Evolutionary conservation across 2,329 filamentous ascomycete species (phyloP), one percentile per base, ranked within the genome.

Genomic region (Teratosphaeria nubilosa): DNA sequence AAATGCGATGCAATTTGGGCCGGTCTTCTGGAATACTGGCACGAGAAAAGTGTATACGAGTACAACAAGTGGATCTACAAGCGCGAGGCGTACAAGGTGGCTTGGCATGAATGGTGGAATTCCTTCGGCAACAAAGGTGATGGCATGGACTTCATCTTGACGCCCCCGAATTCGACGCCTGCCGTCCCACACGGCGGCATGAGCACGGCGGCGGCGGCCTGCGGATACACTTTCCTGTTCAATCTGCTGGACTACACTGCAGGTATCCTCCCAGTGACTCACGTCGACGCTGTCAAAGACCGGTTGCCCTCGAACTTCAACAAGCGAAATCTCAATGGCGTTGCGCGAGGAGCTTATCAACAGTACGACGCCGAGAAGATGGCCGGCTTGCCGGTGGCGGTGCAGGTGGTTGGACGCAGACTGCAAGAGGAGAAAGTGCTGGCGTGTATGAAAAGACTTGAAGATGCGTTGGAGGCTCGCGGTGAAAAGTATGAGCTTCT

Each of bases 211-310:
- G 85, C 94, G 51, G 88, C 87, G 62, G 90, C 86, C 64, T 96
- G 91, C 67, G 91, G 90, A 1, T 96, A 97, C 69, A 96, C 91
- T 0, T 96, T 96, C 70, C 74, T 96, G 58, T 97, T 94, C 77
- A 96, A 96, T 67, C 64, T 96, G 68, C 82, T 96, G 54, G 92
- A 96, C 70, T 96, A 96, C 73, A 83, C 88, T 1, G 82, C 83
- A 13, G 91, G 91, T 41, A 84, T 96, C 37, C 69, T 97, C 24
- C 91, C 92, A 0, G 85, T 96, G 1, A 92, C 89, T 0, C 88
- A 91, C 60, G 91, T 96, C 0, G 87, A 96, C 68, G 80, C 81
- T 64, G 68, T 72, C 1, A 77, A 84, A 50, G 88, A 94, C 68
- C 80, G 83, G 62, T 78, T 91, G 0, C 83, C 90, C 0, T 65